A percentile compares a stretch with the other conserved stretches of the same genome.
Conservation (phyloP, 768 basidiomycete species). For the Kwoniella heveanensis region DNA sequence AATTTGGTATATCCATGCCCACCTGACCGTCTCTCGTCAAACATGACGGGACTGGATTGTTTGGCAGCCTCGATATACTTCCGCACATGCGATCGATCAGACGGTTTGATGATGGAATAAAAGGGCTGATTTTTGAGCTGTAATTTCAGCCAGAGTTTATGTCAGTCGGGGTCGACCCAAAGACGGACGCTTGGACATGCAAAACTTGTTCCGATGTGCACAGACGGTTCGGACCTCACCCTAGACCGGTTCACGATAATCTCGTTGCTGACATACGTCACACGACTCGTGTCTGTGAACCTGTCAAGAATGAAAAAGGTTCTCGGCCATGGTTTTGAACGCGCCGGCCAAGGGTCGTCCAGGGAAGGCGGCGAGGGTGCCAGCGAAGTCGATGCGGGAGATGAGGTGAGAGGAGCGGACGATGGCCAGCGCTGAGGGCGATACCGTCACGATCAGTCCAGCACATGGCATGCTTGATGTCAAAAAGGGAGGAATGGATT, state of each 20-base stretch:
- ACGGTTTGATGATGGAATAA: slow-evolving; percentile 43
- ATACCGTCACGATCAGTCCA: no score
- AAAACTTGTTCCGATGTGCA: no score
- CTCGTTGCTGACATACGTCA: slow-evolving; percentile 47
- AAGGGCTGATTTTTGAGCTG: slow-evolving; percentile 42
- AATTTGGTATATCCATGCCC: slow-evolving; percentile 42
- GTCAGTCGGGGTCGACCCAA: no score
- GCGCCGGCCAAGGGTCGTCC: slow-evolving; percentile 20
- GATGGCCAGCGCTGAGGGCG: slow-evolving; percentile 21
- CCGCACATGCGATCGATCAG: slow-evolving; percentile 35
- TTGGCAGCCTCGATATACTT: slow-evolving; percentile 42
- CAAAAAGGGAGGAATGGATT: not conserved
- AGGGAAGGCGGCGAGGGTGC: slow-evolving; percentile 5
- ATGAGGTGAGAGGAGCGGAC: slow-evolving; percentile 11
- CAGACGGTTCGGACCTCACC: no score
- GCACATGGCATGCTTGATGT: no score
- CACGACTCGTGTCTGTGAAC: slow-evolving; percentile 40
- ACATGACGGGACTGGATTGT: slow-evolving; percentile 33
- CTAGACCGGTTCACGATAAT: slow-evolving; percentile 29
- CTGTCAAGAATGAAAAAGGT: slow-evolving; percentile 49
- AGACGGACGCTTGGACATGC: no score
- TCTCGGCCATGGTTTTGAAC: slow-evolving; percentile 24
- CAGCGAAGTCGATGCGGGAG: slow-evolving; percentile 12
- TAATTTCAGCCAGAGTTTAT: not conserved
- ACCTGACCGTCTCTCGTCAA: slow-evolving; percentile 25